Conservation (phyloP, 129 eudicot species). For the Logfia minima region DNA sequence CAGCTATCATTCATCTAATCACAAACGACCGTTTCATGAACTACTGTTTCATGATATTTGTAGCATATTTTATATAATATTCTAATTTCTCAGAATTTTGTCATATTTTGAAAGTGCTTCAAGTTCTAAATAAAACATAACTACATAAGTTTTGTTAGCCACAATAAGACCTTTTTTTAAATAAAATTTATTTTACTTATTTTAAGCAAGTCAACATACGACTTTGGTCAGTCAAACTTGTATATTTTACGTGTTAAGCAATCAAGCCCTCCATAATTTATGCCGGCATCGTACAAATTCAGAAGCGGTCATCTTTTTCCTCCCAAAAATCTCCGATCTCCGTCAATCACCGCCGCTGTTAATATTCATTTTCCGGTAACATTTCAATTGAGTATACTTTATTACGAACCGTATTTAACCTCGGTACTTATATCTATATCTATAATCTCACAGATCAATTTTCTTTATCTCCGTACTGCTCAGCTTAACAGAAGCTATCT, state of each 20-base stretch:
- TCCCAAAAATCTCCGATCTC: slow-evolving; percentile 7
- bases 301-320: background rate
- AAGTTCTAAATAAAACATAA: too few species aligned
- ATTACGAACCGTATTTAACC: background rate
- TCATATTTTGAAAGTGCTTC: too few species aligned
- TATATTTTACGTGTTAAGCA: background rate
- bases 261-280: background rate
- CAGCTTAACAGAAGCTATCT: slow-evolving; percentile 12
- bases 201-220: too few species aligned
- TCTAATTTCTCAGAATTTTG: too few species aligned
- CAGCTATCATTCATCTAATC: too few species aligned
- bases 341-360: slow-evolving; percentile 15
- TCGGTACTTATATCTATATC: background rate
- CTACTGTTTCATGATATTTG: too few species aligned
- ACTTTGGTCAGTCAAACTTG: too few species aligned
- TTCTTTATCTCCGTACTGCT: background rate
- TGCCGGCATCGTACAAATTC: slow-evolving; percentile 6
- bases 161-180: too few species aligned
- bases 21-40: too few species aligned
- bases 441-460: background rate
- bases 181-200: too few species aligned
- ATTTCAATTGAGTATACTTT: background rate
- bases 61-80: too few species aligned
- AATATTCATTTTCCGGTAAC: slow-evolving; percentile 17
- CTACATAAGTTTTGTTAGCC: too few species aligned